Conservation (phyloP, 2,329 filamentous ascomycete genomes). For the Ascochyta fabae region DNA sequence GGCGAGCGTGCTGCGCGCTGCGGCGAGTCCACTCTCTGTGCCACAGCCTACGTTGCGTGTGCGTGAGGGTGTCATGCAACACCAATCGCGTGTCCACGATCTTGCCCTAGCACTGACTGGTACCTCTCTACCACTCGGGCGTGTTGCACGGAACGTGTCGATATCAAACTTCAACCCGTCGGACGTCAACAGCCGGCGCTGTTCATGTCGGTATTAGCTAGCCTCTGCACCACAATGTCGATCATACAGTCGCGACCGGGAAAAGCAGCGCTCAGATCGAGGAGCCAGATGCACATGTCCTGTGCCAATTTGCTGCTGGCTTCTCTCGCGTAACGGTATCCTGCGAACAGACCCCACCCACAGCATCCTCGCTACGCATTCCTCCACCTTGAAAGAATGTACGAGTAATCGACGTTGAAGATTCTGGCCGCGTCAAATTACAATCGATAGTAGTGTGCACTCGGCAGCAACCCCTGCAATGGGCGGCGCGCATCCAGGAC, state of each 20-base stretch:
- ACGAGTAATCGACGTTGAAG: background rate
- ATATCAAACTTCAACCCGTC: constrained; percentile 2
- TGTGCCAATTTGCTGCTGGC: background rate
- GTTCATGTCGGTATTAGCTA: constrained; percentile 3
- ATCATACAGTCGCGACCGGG: constrained; percentile 11
- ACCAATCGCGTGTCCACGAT: constrained; percentile 2
- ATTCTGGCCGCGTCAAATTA: background rate
- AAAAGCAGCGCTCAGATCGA: background rate
- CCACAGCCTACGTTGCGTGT: constrained; percentile 1
- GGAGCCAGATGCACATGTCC: background rate
- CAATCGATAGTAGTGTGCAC: background rate
- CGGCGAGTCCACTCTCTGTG: background rate
- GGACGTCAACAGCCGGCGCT: constrained; percentile 1
- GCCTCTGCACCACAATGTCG: constrained; percentile 13
- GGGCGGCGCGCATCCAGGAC: background rate
- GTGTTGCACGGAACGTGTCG: constrained; percentile 17
- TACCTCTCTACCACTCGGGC: background rate
- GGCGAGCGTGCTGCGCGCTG: constrained; percentile 2
- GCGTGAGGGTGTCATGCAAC: background rate
- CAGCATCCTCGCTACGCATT: background rate
- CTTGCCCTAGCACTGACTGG: constrained; percentile 3
- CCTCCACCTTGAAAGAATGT: background rate
- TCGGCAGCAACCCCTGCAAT: constrained; percentile 10
- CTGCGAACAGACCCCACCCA: background rate
- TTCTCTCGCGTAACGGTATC: background rate